Evolutionary conservation across 148 eudicot species (phyloP), one percentile per base, ranked within the genome.

Genomic region (Selenicereus undatus): DNA sequence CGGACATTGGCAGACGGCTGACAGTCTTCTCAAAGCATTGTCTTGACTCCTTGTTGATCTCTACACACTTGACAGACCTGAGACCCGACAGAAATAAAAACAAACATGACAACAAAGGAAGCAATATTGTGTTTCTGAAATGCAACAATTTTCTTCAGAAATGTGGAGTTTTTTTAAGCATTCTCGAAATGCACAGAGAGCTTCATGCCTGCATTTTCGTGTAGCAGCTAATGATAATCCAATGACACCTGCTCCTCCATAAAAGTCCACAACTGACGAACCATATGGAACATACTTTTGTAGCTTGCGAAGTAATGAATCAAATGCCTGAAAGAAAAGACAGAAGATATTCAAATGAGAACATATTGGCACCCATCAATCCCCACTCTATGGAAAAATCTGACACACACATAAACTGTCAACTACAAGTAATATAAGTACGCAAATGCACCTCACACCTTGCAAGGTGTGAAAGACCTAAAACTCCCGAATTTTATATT

Each of bases 181-280:
- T 51, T 29, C 73, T 50, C 64, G 11, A 16, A 66, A 20, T 72
- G 3, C 64, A 84, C 43, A 27, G 24, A 52, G 39, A 76, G n/a
- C 48, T 71, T 50, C 79, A 48, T 81, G 81, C 98, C 95, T 91
- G 95, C 99, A 92, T 83, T 94, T 96, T 87, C 90, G 92, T 66
- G 91, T 50, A 79, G 87, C 88, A 78, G 97, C 97, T 85, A 96
- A 90, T 85, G 99, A 96, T 81, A 96, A 89, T 81, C 98, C 99
- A 84, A 96, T 96, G 20, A 92, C 97, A 84, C 99, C 99, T 86
- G 95, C 93, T 86, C 99, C 99, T 71, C 97, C 99, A 86, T 96
- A 94, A 35, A 96, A 89, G 86, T 93, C 99, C 89, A 88, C 89
- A 83, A 94, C 97, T 56, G 99, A 91, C 66, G 98, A 87, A 76